phyloP scores from a whole-genome alignment of 805 yeast species.

The Priceomyces haplophilus region DNA sequence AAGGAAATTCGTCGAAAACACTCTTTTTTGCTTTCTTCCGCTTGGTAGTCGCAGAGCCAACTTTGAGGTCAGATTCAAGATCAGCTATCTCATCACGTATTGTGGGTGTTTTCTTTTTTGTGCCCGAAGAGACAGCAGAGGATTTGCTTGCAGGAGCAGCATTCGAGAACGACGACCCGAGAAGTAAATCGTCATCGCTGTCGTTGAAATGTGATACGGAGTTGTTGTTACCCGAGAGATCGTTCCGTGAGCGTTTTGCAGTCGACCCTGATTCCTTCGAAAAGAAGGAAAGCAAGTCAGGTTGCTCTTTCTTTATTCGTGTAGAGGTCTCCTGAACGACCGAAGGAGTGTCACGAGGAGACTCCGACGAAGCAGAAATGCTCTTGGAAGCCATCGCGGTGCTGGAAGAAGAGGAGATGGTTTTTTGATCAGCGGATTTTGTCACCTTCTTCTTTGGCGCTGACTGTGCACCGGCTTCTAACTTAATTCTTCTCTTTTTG shows the following conservation, averaged over 20 bases:
- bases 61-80: conserved; percentile 13
- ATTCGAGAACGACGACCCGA: conserved; percentile 6
- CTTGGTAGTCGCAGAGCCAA: conserved; percentile 8
- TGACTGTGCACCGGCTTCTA: conserved; percentile 4
- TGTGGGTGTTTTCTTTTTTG: conserved; percentile 1
- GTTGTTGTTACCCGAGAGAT: background rate
- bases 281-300: conserved; percentile 6
- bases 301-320: conserved; percentile 3
- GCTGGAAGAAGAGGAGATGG: background rate
- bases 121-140: background rate
- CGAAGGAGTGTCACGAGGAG: background rate
- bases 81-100: conserved; percentile 25
- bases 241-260: conserved; percentile 6
- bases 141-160: conserved; percentile 1
- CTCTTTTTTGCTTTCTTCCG: conserved; percentile 8
- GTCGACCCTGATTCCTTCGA: conserved; percentile 3
- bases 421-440: conserved; percentile 2
- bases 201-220: conserved; percentile 22
- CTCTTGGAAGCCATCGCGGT: background rate
- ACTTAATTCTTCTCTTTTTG: conserved; percentile 11
- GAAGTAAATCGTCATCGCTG: conserved; percentile 34
- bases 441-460: conserved; percentile 14
- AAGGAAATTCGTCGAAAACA: conserved; percentile 11
- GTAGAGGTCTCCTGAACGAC: background rate
- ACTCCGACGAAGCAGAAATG: background rate